These are phyloP conservation scores for Rhodotorula sp. DNA, from an alignment of 1,284 basidiomycete genomes.

Conservation along the genomic window DNA sequence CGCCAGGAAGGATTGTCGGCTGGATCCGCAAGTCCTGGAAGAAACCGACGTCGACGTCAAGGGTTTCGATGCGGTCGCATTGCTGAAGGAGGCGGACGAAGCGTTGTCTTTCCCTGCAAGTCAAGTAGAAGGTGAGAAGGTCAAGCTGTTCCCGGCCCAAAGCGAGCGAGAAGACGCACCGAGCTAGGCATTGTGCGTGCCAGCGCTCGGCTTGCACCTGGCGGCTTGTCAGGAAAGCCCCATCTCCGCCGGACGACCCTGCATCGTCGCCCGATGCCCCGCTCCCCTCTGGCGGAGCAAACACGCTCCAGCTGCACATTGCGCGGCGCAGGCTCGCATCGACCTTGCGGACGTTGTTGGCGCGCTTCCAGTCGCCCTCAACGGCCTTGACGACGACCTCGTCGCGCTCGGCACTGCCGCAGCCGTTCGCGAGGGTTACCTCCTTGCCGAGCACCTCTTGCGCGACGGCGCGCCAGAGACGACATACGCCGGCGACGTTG, in stretches of 20 bases:
- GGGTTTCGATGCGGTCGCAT: not conserved
- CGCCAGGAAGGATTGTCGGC: conserved; percentile 2
- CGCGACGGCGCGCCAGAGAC: conserved; percentile 8
- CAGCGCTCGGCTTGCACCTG: not conserved
- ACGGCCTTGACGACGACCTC: conserved; percentile 6
- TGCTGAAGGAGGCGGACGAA: conserved; percentile 7
- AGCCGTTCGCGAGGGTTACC: conserved; percentile 15
- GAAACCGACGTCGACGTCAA: conserved; percentile 34
- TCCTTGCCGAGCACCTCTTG: conserved; percentile 8
- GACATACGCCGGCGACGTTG: conserved; percentile 11
- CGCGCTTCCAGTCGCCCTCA: not conserved
- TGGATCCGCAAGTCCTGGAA: conserved; percentile 3
- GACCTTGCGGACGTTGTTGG: not conserved
- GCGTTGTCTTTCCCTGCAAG: conserved; percentile 16
- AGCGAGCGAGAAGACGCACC: not conserved
- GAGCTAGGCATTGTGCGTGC: conserved; percentile 12
- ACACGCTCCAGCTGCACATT: not conserved
- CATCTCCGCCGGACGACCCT: not conserved
- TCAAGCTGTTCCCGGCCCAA: not conserved
- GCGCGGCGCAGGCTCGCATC: conserved; percentile 22
- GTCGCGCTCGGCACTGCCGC: conserved; percentile 14
- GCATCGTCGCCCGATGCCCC: not conserved
- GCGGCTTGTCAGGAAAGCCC: not conserved
- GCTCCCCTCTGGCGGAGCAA: not conserved
- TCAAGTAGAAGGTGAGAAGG: not conserved